Conservation (phyloP, 768 basidiomycete species). For the Termitomyces sp. region DNA sequence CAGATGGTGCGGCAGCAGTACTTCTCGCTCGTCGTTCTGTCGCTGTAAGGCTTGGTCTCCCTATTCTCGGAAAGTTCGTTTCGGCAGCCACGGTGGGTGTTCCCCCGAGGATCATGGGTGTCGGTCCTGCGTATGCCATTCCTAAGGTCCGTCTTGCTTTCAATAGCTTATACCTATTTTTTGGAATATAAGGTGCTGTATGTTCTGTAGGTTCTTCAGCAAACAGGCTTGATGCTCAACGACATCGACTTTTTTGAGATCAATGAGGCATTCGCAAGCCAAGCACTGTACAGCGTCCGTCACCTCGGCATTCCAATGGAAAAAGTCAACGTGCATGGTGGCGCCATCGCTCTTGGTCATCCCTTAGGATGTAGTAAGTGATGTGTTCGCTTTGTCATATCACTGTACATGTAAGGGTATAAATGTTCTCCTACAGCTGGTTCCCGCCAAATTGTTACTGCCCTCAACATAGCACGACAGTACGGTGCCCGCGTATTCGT, state of each 20-base stretch:
- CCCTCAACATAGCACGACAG: constrained; percentile 78
- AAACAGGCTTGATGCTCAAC: constrained; percentile 57
- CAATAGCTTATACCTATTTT: neutral
- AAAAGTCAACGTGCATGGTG: constrained; percentile 86
- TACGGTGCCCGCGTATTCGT: constrained; percentile 75
- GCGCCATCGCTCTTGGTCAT: constrained; percentile 89
- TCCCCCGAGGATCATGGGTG: constrained; percentile 89
- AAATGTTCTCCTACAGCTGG: constrained; percentile 42
- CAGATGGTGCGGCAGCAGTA: constrained; percentile 92
- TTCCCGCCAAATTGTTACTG: constrained; percentile 88
- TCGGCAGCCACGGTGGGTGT: constrained; percentile 71
- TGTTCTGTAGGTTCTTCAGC: constrained; percentile 44
- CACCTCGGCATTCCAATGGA: constrained; percentile 66
- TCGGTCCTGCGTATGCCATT: constrained; percentile 89
- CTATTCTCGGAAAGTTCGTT: constrained; percentile 85
- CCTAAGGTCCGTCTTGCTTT: constrained; percentile 39
- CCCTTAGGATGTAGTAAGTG: constrained; percentile 81
- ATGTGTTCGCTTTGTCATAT: neutral
- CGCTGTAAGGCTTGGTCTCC: constrained; percentile 79
- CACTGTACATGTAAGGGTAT: neutral
- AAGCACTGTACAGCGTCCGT: constrained; percentile 73
- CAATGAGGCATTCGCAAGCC: constrained; percentile 88
- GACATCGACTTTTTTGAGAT: constrained; percentile 93
- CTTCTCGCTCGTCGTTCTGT: constrained; percentile 77
- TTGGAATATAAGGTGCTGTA: neutral